These are phyloP conservation scores for Ilyonectria mors-panacis DNA, from an alignment of 2,329 filamentous ascomycete species.

Conservation along the genomic window DNA sequence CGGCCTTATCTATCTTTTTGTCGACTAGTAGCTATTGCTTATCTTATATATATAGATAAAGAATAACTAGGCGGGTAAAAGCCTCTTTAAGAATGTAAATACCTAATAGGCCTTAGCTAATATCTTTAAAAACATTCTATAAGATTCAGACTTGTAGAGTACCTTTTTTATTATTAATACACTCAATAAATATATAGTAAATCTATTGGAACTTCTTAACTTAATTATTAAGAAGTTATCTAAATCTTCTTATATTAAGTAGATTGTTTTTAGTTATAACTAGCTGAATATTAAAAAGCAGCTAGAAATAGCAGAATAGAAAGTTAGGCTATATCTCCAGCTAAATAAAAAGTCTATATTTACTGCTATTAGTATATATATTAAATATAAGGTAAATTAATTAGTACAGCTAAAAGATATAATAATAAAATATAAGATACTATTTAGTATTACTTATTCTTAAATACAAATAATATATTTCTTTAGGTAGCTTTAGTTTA, in stretches of 20 bases:
- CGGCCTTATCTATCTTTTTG: neutral
- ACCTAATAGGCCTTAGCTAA: neutral
- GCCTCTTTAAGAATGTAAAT: neutral
- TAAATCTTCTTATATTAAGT: neutral
- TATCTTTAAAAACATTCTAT: neutral
- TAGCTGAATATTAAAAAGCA: neutral
- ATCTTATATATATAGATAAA: neutral
- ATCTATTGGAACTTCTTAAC: neutral
- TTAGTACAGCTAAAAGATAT: neutral
- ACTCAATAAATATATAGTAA: neutral
- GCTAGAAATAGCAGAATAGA: too few relatives aligned
- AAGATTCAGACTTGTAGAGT: neutral
- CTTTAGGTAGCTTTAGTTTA: slow-evolving; percentile 44
- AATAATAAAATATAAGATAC: slow-evolving; percentile 4
- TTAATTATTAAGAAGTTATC: neutral
- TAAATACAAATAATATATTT: slow-evolving; percentile 55
- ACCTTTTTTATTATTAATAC: neutral
- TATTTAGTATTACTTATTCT: slow-evolving; percentile 36
- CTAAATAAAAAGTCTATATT: neutral
- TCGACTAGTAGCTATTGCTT: neutral
- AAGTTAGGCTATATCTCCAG: neutral
- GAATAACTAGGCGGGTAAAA: neutral
- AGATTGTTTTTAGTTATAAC: neutral
- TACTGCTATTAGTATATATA: neutral
- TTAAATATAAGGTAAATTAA: neutral